Evolutionary conservation across 148 eudicot species (phyloP).

Genomic region (Agrostemma githago): DNA sequence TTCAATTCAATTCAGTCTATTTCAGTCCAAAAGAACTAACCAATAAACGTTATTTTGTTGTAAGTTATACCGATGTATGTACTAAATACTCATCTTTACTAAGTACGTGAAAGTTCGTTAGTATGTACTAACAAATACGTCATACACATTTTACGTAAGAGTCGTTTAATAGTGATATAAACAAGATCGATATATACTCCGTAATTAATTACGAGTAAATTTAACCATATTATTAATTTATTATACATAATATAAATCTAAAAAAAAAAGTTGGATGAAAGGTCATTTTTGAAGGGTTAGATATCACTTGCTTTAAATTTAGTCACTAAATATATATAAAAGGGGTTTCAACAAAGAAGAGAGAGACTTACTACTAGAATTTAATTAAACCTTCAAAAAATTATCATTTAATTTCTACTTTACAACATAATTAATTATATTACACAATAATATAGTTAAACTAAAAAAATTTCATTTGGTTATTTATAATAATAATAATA

Average conservation of each 20-base stretch:
- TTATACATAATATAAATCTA: background rate
- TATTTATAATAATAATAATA: background rate
- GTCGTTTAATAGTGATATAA: background rate
- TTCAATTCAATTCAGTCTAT: too few relatives aligned
- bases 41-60: conserved; percentile 10
- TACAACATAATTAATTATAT: too few relatives aligned
- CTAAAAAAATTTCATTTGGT: background rate
- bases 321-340: conserved; percentile 7
- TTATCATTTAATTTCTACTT: background rate
- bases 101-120: background rate
- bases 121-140: background rate
- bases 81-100: too few relatives aligned
- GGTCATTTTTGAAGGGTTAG: conserved; percentile 30
- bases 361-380: conserved; percentile 7
- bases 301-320: conserved; percentile 9
- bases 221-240: background rate
- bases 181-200: too few relatives aligned
- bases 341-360: background rate
- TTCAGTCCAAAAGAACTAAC: background rate
- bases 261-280: conserved; percentile 13
- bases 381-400: background rate
- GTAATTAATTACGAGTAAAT: background rate
- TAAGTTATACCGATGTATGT: too few relatives aligned
- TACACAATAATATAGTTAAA: background rate
- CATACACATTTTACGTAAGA: conserved; percentile 2